These are phyloP conservation scores for Leccinum longicurvipes DNA, from an alignment of 768 basidiomycete genomes.

Conservation along the genomic window DNA sequence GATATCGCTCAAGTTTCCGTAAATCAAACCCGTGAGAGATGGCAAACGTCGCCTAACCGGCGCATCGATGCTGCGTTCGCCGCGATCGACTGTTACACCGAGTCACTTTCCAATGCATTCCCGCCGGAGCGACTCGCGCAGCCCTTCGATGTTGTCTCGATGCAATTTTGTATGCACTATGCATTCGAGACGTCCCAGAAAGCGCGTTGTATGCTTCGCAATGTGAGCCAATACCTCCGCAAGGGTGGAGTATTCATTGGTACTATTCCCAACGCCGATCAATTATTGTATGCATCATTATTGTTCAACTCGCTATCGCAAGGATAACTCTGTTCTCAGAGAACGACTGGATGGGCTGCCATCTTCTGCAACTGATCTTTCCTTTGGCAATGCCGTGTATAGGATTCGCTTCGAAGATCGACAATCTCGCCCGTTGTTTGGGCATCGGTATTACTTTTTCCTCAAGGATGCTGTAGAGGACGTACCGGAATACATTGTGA, in stretches of 20 bases:
- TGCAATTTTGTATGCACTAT: slow-evolving; percentile 99
- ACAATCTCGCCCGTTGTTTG: slow-evolving; percentile 61
- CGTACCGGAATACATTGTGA: slow-evolving; percentile 96
- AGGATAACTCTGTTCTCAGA: slow-evolving; percentile 39
- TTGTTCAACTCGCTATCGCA: slow-evolving; percentile 2
- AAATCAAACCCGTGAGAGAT: slow-evolving; percentile 79
- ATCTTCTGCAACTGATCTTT: slow-evolving; percentile 59
- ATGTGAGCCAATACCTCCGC: slow-evolving; percentile 77
- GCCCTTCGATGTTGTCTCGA: slow-evolving; percentile 91
- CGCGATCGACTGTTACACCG: slow-evolving; percentile 83
- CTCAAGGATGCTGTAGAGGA: slow-evolving; percentile 94
- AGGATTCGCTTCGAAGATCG: slow-evolving; percentile 81
- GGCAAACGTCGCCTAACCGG: slow-evolving; percentile 46
- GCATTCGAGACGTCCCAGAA: slow-evolving; percentile 92
- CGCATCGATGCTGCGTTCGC: slow-evolving; percentile 80
- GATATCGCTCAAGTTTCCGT: slow-evolving; percentile 90
- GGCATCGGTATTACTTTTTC: slow-evolving; percentile 93
- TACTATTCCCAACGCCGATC: slow-evolving; percentile 90
- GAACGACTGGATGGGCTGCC: slow-evolving; percentile 71
- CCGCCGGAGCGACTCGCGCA: slow-evolving; percentile 54
- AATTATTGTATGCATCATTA: slow-evolving; percentile 64
- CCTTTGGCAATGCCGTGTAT: slow-evolving; percentile 91
- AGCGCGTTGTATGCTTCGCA: slow-evolving; percentile 87
- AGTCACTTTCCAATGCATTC: slow-evolving; percentile 68
- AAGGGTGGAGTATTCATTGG: slow-evolving; percentile 92